phyloP scores from a whole-genome alignment of 495 filamentous ascomycete species.

The Xanthoparmelia taractica region DNA sequence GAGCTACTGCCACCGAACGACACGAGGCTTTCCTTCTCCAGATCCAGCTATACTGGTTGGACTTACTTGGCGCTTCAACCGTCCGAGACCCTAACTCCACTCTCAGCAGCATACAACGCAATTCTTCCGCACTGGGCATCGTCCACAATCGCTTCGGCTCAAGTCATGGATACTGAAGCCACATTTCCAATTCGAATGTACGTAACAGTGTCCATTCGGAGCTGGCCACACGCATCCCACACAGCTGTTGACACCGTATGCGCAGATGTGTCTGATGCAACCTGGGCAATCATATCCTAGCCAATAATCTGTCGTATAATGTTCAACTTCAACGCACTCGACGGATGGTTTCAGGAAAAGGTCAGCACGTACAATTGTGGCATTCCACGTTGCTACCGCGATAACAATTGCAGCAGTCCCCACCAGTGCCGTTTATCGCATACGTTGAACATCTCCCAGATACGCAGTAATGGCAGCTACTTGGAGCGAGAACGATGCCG shows the following conservation, averaged over 20 bases:
- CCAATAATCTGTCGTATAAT: not conserved
- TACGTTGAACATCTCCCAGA: not conserved
- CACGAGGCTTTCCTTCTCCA: too few species aligned
- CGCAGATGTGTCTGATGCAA: not conserved
- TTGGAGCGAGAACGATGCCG: not conserved
- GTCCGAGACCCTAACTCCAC: not conserved
- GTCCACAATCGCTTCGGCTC: not conserved
- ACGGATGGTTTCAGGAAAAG: not conserved
- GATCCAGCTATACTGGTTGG: too few species aligned
- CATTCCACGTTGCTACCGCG: not conserved
- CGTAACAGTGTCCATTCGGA: not conserved
- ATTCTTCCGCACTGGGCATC: not conserved
- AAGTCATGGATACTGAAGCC: not conserved
- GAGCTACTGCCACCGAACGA: too few species aligned
- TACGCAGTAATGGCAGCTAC: not conserved
- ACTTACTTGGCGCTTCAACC: too few species aligned
- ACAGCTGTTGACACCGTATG: not conserved
- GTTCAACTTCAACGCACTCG: not conserved
- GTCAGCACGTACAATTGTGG: not conserved
- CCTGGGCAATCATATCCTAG: not conserved
- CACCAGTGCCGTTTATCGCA: not conserved
- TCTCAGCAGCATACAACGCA: not conserved
- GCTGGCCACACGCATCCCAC: not conserved
- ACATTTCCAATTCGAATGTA: not conserved
- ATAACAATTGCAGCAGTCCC: not conserved